phyloP scores from a whole-genome alignment of 2,329 filamentous ascomycete species.

The Neofusicoccum cordaticola region DNA sequence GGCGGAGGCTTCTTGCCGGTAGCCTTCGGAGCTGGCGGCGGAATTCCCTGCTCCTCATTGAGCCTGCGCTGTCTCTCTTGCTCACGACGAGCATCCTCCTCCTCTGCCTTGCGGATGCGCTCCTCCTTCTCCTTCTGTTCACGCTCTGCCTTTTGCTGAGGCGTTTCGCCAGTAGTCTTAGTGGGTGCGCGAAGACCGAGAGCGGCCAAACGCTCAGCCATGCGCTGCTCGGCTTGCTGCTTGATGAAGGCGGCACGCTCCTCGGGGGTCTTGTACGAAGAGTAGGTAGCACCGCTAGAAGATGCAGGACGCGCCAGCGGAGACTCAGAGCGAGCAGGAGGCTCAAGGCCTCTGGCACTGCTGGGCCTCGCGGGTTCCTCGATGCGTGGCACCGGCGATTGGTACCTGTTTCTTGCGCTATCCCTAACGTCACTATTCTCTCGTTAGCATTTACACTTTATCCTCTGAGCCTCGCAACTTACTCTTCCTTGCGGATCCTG shows the following conservation, averaged over 20 bases:
- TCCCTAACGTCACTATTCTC: constrained; percentile 19
- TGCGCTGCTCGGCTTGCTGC: constrained; percentile 92
- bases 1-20: constrained; percentile 55
- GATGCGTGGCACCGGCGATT: constrained; percentile 42
- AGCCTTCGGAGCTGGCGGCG: constrained; percentile 51
- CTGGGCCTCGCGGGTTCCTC: constrained; percentile 27
- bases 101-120: constrained; percentile 83
- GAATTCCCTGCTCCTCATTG: constrained; percentile 68
- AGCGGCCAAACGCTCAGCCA: constrained; percentile 92
- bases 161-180: constrained; percentile 70
- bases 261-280: constrained; percentile 84
- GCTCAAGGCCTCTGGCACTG: constrained; percentile 44
- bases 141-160: constrained; percentile 81
- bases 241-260: constrained; percentile 95
- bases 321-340: constrained; percentile 46
- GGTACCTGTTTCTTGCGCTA: constrained; percentile 30
- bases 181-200: constrained; percentile 82
- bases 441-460: not conserved
- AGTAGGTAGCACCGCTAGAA: constrained; percentile 64
- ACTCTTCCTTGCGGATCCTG: constrained; percentile 62
- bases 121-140: constrained; percentile 85
- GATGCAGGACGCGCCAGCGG: constrained; percentile 56
- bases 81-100: constrained; percentile 87
- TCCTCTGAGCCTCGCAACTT: not conserved
- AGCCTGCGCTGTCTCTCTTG: constrained; percentile 80